Conservation (phyloP, 2,329 filamentous ascomycete genomes). For the Cladosporium sp. region DNA sequence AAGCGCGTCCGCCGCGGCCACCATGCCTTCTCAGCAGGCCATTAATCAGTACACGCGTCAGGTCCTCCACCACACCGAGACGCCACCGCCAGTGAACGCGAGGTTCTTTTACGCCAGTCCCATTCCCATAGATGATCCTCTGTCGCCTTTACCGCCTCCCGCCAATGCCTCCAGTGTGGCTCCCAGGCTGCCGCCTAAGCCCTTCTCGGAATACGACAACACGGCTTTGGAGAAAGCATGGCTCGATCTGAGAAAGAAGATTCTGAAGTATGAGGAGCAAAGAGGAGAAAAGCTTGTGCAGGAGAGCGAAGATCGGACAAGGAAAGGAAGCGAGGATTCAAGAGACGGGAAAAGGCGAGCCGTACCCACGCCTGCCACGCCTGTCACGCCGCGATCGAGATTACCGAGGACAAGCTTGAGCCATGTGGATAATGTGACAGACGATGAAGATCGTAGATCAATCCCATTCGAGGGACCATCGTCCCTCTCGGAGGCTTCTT, state of each 20-base stretch:
- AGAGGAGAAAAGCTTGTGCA: constrained; percentile 28
- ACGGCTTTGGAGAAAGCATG: constrained; percentile 33
- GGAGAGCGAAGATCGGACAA: constrained; percentile 19
- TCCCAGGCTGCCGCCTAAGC: constrained; percentile 30
- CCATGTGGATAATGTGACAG: constrained; percentile 20
- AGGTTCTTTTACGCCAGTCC: constrained; percentile 36
- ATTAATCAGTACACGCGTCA: constrained; percentile 44
- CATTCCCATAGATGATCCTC: constrained; percentile 36
- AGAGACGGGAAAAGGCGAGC: constrained; percentile 17
- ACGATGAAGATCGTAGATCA: constrained; percentile 11
- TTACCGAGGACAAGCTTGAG: constrained; percentile 21
- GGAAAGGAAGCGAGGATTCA: constrained; percentile 15
- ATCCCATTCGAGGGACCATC: constrained; percentile 14
- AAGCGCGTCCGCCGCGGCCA: background rate
- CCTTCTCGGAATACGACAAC: constrained; percentile 37
- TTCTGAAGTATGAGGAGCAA: constrained; percentile 32
- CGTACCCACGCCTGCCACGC: constrained; percentile 18
- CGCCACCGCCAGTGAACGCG: constrained; percentile 32
- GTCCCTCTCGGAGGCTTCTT: constrained; percentile 6
- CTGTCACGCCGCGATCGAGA: constrained; percentile 12
- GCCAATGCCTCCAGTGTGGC: constrained; percentile 21
- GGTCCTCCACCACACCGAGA: constrained; percentile 36
- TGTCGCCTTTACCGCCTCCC: constrained; percentile 35
- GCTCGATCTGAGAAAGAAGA: constrained; percentile 31
- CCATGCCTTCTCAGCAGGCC: constrained; percentile 12